A percentile compares a stretch with the other conserved stretches of the same genome.
Conservation (phyloP, 768 basidiomycete species). For the Rhizopogon vesiculosus region DNA sequence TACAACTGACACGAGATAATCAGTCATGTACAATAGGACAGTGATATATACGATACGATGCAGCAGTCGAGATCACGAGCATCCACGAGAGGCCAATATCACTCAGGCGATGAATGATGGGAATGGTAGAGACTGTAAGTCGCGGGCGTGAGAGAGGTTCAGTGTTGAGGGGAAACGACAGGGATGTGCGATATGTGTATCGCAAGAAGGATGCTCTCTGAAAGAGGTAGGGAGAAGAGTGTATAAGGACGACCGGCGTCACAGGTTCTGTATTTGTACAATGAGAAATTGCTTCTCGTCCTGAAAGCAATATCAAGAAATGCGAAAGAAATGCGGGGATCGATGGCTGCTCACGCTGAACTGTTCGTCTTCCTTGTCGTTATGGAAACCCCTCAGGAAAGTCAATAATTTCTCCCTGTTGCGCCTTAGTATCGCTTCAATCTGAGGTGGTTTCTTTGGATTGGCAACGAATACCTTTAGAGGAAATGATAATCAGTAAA, state of each 20-base stretch:
- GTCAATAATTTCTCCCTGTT: slow-evolving; percentile 91
- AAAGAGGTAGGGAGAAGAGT: neutral
- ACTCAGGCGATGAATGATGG: neutral
- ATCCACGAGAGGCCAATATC: neutral
- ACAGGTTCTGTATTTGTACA: slow-evolving; percentile 82
- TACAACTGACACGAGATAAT: neutral
- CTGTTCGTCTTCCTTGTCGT: slow-evolving; percentile 98
- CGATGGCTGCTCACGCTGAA: slow-evolving; percentile 58
- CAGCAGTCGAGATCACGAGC: neutral
- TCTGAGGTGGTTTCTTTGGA: slow-evolving; percentile 96
- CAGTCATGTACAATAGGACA: neutral
- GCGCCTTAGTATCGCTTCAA: slow-evolving; percentile 82
- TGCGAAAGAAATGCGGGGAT: neutral
- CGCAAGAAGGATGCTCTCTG: neutral
- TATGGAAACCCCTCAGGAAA: slow-evolving; percentile 93
- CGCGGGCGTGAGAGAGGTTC: neutral
- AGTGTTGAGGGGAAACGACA: neutral
- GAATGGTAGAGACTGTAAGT: neutral
- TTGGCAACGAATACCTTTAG: slow-evolving; percentile 94
- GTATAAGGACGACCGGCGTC: slow-evolving; percentile 12
- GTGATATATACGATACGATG: neutral
- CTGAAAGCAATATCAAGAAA: slow-evolving; percentile 25
- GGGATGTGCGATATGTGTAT: neutral
- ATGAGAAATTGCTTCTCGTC: slow-evolving; percentile 97
- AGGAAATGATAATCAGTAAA: neutral